Evolutionary conservation across 257 asterid genomes (phyloP), one percentile per base, ranked within the genome.

Genomic region (Sherardia arvensis): DNA sequence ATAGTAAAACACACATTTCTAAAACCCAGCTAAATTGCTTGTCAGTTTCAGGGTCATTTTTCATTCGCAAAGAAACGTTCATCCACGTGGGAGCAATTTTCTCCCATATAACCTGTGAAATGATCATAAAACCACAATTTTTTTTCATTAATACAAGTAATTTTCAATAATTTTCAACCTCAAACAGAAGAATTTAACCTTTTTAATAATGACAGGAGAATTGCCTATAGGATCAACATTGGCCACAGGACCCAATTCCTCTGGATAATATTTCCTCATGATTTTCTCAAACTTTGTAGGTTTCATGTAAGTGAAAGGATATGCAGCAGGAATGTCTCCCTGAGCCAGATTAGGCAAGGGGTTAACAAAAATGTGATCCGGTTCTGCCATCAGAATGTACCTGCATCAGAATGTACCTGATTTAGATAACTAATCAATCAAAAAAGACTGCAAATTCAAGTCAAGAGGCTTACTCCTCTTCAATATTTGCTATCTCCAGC

Each of bases 61-160:
- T 92, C 99, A 92, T 92, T 62, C 84, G 78, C 85, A 92, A 74
- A 69, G 99, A 92, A 55, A 92, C 84, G 70, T 92, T 89, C 99
- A 92, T 84, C 99, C 99, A 92, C 51, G 97, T 92, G 29, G 99
- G 99, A 62, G 96, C 96, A 66, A 92, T 87, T 82, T 84, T 85
- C 81, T 87, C 95, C 84, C 89, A 69, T 64, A 69, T 68, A 3
- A 83, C 73, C 99, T 89, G 91, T 76, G 54, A 55, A 9, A 23
- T 23, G 15, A 26, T 18, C 8, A n/a, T 22, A 15, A 26, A 65
- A 55, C 38, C 18, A 8, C 30, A 64, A 25, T 9, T 1, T 12
- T 4, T 0, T 47, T 22, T 15, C 4, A 25, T 23, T 38, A 4
- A 40, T 40, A 18, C 43, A 53, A 25, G 17, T 55, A 11, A 32